These are phyloP conservation scores for Aureobasidium sp. DNA, from an alignment of 2,329 filamentous ascomycete species.

Conservation along the genomic window DNA sequence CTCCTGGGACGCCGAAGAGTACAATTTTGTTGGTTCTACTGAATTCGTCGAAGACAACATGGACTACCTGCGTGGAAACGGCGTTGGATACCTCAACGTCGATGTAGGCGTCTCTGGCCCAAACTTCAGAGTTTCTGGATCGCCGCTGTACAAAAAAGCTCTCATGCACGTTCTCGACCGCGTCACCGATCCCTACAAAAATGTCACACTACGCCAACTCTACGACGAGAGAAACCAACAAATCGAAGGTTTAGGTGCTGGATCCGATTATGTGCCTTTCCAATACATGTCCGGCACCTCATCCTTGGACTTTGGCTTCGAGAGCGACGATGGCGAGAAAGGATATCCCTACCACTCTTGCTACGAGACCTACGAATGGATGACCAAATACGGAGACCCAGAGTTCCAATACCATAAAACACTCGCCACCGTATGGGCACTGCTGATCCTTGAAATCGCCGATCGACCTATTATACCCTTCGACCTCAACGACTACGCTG, in stretches of 20 bases:
- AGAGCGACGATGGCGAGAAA: slow-evolving; percentile 39
- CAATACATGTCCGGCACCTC: slow-evolving; percentile 85
- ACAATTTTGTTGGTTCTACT: slow-evolving; percentile 88
- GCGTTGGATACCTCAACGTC: slow-evolving; percentile 83
- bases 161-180: slow-evolving; percentile 66
- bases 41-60: slow-evolving; percentile 87
- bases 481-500: slow-evolving; percentile 66
- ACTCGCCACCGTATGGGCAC: slow-evolving; percentile 68
- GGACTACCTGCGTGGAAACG: slow-evolving; percentile 62
- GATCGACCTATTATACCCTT: slow-evolving; percentile 77
- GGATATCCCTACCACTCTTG: slow-evolving; percentile 68
- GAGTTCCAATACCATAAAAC: slow-evolving; percentile 68
- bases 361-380: slow-evolving; percentile 86
- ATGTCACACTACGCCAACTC: slow-evolving; percentile 62
- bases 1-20: slow-evolving; percentile 91
- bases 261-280: slow-evolving; percentile 81
- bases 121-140: slow-evolving; percentile 68
- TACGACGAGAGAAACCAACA: slow-evolving; percentile 60
- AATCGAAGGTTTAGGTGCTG: slow-evolving; percentile 62
- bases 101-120: slow-evolving; percentile 70
- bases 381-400: slow-evolving; percentile 70
- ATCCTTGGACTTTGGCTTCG: slow-evolving; percentile 76
- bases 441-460: slow-evolving; percentile 77
- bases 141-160: slow-evolving; percentile 66
- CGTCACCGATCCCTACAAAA: slow-evolving; percentile 61